Conservation (phyloP, 2,329 filamentous ascomycete species). For the Tolypocladium tropicale region DNA sequence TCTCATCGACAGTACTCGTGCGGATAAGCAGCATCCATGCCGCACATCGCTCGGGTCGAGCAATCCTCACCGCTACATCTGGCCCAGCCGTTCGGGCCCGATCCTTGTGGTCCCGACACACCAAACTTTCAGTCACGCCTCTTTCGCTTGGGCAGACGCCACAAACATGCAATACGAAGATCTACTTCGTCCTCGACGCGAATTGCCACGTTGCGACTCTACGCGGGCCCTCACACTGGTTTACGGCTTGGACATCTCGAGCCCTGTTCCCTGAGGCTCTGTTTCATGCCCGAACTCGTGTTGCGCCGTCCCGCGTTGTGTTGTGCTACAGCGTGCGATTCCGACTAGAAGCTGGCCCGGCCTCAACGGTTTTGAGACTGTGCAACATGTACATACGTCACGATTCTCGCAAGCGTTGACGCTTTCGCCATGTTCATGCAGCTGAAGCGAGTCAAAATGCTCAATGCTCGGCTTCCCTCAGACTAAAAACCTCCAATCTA, state of each 20-base stretch:
- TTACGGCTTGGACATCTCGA: background rate
- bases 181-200: background rate
- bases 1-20: background rate
- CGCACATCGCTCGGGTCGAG: constrained; percentile 3
- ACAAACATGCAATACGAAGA: background rate
- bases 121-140: background rate
- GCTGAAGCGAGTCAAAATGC: background rate
- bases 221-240: background rate
- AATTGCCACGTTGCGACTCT: background rate
- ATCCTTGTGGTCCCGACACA: background rate
- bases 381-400: background rate
- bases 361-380: background rate
- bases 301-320: background rate
- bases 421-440: background rate
- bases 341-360: background rate
- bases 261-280: background rate
- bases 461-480: background rate
- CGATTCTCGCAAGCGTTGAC: background rate
- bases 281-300: background rate
- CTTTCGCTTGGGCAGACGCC: background rate
- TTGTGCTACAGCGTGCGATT: background rate
- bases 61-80: constrained; percentile 1
- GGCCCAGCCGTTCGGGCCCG: background rate
- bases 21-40: background rate
- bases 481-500: background rate